Conservation (phyloP, 345 rosid genomes). For the Abelmoschus esculentus region DNA sequence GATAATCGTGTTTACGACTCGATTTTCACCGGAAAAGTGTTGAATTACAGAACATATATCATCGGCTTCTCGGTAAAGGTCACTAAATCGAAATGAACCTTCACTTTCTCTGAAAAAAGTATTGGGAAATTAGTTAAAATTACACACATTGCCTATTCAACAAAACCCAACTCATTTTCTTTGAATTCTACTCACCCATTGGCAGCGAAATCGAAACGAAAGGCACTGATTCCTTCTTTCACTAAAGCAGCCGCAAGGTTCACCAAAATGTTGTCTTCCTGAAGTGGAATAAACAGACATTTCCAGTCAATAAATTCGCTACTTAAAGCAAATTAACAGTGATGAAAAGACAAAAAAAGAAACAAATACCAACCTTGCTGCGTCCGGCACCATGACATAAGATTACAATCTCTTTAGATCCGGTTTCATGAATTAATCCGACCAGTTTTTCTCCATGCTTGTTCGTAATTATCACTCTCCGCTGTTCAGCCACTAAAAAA, state of each 20-base stretch:
- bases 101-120: slow-evolving; percentile 61
- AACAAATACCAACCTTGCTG: slow-evolving; percentile 38
- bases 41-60: slow-evolving; percentile 58
- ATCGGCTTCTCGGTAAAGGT: slow-evolving; percentile 64
- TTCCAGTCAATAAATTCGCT: background rate
- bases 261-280: slow-evolving; percentile 43
- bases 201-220: slow-evolving; percentile 76
- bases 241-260: slow-evolving; percentile 59
- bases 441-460: slow-evolving; percentile 52
- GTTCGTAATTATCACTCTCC: slow-evolving; percentile 39
- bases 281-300: slow-evolving; percentile 2
- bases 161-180: background rate
- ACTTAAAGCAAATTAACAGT: background rate
- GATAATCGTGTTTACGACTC: slow-evolving; percentile 39
- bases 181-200: slow-evolving; percentile 42
- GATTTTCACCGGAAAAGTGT: slow-evolving; percentile 35
- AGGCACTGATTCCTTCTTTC: slow-evolving; percentile 62
- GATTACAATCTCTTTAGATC: slow-evolving; percentile 50
- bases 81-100: slow-evolving; percentile 60
- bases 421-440: slow-evolving; percentile 68
- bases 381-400: slow-evolving; percentile 74
- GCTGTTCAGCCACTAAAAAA: slow-evolving; percentile 15
- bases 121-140: background rate
- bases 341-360: slow-evolving; percentile 1
- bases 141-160: background rate